Conservation (phyloP, 108 stramenopile species). For the Skeletonema grethae region DNA sequence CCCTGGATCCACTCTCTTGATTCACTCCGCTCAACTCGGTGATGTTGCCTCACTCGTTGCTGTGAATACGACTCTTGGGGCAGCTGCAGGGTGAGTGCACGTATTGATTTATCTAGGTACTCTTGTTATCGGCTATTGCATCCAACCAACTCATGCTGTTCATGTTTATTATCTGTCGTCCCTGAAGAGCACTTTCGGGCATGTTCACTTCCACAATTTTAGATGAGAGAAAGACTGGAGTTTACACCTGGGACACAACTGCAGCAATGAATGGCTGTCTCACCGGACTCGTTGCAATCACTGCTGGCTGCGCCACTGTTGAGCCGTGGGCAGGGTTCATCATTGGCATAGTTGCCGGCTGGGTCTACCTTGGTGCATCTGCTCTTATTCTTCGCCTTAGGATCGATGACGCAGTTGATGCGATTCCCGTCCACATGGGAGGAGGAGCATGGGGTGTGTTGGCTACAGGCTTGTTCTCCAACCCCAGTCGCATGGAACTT, state of each 20-base stretch:
- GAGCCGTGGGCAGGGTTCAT: constrained; percentile 80
- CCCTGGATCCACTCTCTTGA: constrained; percentile 73
- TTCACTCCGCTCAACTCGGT: constrained; percentile 26
- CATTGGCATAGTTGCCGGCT: constrained; percentile 71
- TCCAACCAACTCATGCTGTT: too few relatives aligned
- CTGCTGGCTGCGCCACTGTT: constrained; percentile 66
- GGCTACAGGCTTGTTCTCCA: constrained; percentile 48
- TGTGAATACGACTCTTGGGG: constrained; percentile 67
- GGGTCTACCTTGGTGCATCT: constrained; percentile 50
- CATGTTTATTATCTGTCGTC: not conserved
- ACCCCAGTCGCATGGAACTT: constrained; percentile 20
- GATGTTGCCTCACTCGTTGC: constrained; percentile 72
- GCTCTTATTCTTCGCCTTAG: constrained; percentile 48
- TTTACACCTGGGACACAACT: constrained; percentile 58
- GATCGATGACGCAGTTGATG: constrained; percentile 77
- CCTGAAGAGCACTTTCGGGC: constrained; percentile 59
- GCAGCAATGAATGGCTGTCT: constrained; percentile 58
- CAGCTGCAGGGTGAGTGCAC: constrained; percentile 21
- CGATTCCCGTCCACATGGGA: constrained; percentile 72
- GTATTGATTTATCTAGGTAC: constrained; percentile 7
- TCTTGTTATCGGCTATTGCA: not conserved
- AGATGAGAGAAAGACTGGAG: constrained; percentile 43
- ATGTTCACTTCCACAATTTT: constrained; percentile 65
- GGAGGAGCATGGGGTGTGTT: constrained; percentile 91
- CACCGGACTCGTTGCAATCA: constrained; percentile 75